These are phyloP conservation scores for Toxoplasma gondii DNA, from an alignment of 169 alveolate genomes.

Conservation along the genomic window DNA sequence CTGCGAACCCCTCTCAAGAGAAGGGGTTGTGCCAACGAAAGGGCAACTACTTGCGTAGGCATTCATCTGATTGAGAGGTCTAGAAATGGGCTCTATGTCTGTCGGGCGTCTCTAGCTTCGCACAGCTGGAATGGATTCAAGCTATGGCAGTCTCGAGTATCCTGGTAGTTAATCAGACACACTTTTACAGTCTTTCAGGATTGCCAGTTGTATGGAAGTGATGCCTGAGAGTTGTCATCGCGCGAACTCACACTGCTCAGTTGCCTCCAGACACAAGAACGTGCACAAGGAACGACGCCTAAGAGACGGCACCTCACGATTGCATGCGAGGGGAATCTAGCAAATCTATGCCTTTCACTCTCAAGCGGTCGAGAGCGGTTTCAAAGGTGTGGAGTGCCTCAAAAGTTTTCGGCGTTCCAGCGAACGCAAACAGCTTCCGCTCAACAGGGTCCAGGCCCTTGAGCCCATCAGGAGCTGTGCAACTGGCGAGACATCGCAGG, in stretches of 20 bases:
- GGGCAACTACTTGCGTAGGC: no score
- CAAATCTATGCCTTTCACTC: constrained; percentile 38
- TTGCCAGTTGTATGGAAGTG: no score
- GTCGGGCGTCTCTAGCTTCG: no score
- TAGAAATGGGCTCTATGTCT: no score
- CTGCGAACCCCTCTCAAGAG: no score
- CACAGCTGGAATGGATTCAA: no score
- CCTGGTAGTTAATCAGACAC: no score
- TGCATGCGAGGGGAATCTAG: background rate
- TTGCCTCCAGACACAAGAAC: background rate
- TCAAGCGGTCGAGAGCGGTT: constrained; percentile 51
- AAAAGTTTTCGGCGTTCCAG: constrained; percentile 60
- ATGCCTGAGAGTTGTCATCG: background rate
- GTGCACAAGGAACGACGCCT: background rate
- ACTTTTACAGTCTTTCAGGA: no score
- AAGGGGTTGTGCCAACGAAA: no score
- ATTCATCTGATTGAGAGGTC: no score
- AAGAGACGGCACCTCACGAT: background rate
- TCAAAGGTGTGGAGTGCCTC: constrained; percentile 61
- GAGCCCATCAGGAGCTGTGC: constrained; percentile 64
- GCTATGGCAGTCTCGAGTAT: no score
- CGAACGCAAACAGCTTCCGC: constrained; percentile 60
- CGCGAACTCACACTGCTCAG: background rate
- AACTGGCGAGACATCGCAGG: constrained; percentile 57
- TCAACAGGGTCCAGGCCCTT: constrained; percentile 62